Base-by-base conservation (phyloP, 352 stramenopile genomes). In the Phytophthora citricola region DNA sequence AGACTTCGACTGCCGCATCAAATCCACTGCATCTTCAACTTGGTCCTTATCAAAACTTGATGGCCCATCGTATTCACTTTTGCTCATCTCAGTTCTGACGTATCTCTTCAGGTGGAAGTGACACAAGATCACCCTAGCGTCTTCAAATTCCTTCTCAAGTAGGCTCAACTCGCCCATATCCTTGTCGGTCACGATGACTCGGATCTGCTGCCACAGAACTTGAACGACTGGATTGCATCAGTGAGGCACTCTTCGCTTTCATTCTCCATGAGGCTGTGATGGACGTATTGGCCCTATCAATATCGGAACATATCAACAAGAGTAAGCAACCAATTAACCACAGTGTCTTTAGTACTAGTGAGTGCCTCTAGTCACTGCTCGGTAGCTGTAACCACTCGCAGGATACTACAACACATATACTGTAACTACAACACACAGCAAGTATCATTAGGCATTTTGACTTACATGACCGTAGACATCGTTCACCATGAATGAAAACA, bases 401-500 rank as follows among this genome's bases (percentile, higher is more conserved):
- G n/a, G n/a, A n/a, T n/a, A n/a, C n/a, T n/a, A n/a, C n/a, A n/a
- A n/a, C n/a, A n/a, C n/a, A n/a, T n/a, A n/a, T n/a, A n/a, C n/a
- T n/a, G n/a, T n/a, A n/a, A n/a, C n/a, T n/a, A n/a, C n/a, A n/a
- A n/a, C n/a, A n/a, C n/a, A n/a, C n/a, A n/a, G n/a, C n/a, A n/a
- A n/a, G n/a, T n/a, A n/a, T n/a, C n/a, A 15, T 48, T 17, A 45
- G n/a, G n/a, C 6, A 26, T 27, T 38, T 11, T 6, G 7, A 38
- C 31, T 10, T 6, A 63, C 29, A 53, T 62, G 54, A 2, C 17
- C 41, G 5, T 46, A 51, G 0, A 53, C 29, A 29, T 53, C 54
- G 14, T 53, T 11, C n/a, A 62, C 12, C 54, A 62, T 53, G 41
- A 62, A 62, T 22, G 54, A 61, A 10, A 64, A 64, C 57, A 29